Evolutionary conservation across 1,284 basidiomycete genomes (phyloP).

Genomic region (Schizophyllum commune): DNA sequence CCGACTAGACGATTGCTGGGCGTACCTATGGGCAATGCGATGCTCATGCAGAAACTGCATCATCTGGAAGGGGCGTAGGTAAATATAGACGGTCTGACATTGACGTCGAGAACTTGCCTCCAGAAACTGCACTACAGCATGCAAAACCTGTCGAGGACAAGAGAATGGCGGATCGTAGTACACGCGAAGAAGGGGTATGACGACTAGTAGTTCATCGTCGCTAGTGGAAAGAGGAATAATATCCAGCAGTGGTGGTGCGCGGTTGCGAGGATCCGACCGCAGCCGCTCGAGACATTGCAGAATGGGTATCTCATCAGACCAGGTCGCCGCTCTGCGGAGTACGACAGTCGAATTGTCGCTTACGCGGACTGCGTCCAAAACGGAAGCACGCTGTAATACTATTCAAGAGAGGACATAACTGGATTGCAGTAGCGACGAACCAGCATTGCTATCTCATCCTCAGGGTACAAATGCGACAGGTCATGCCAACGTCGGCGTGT

Average conservation of each 20-base stretch:
- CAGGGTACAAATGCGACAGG: no score
- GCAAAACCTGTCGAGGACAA: background rate
- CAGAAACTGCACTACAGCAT: background rate
- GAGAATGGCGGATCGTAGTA: background rate
- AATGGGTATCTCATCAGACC: conserved; percentile 18
- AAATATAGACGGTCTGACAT: background rate
- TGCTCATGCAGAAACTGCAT: background rate
- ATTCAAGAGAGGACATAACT: no score
- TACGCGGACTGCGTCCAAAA: conserved; percentile 13
- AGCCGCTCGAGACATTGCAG: background rate
- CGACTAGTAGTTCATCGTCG: background rate
- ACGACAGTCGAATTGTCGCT: conserved; percentile 1
- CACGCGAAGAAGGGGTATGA: background rate
- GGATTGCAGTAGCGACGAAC: no score
- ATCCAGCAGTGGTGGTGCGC: background rate
- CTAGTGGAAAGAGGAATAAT: background rate
- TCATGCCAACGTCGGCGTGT: no score
- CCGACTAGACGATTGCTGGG: background rate
- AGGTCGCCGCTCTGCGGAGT: conserved; percentile 12
- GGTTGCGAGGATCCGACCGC: background rate
- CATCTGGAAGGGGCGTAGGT: background rate
- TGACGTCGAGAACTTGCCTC: background rate
- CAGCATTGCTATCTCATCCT: no score
- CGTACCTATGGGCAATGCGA: background rate
- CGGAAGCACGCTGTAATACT: no score